Base-by-base conservation (phyloP, 176 grass and related monocot genomes). In the Raddia distichophylla region DNA sequence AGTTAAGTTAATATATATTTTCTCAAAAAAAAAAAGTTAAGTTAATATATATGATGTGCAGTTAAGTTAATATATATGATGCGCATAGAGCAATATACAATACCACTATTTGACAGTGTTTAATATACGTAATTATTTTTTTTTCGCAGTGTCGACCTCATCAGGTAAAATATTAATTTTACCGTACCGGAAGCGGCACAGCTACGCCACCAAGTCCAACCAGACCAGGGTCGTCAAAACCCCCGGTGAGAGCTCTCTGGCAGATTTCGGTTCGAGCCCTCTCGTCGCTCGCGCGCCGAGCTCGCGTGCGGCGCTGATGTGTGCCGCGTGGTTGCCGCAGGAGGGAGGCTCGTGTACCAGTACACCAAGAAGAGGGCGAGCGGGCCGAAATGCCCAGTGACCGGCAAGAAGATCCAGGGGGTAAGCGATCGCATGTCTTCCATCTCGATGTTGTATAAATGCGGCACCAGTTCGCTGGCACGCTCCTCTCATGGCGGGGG, bases 151-250 rank as follows among this genome's bases (percentile, higher is more conserved):
- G n/a, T n/a, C n/a, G n/a, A n/a, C n/a, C n/a, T n/a, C n/a, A n/a
- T n/a, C n/a, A n/a, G n/a, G n/a, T n/a, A n/a, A n/a, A n/a, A n/a
- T n/a, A n/a, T n/a, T n/a, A n/a, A n/a, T n/a, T n/a, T n/a, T n/a
- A n/a, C n/a, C n/a, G 14, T 97, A 97, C 67, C 80, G 94, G 63
- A 97, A 93, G 84, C 81, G 91, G 80, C 94, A 93, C 50, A 93
- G 94, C 90, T 97, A 97, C 59, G 94, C 91, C 76, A 97, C 91
- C 80, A 97, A 97, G 73, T 97, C 94, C 71, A 97, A 97, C 69
- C 94, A 97, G 79, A 97, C 94, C 19, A 89, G 94, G 86, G 91
- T 97, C 45, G 94, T 97, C 64, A 97, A 97, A 86, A 97, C 94
- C 69, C 91, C 91, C 83, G 94, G 94, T 93, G 20, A 73, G 71